A percentile compares a stretch with the other conserved stretches of the same genome.
These are phyloP conservation scores for Trametes cinnabarina DNA, from an alignment of 768 basidiomycete genomes.

Conservation along the genomic window DNA sequence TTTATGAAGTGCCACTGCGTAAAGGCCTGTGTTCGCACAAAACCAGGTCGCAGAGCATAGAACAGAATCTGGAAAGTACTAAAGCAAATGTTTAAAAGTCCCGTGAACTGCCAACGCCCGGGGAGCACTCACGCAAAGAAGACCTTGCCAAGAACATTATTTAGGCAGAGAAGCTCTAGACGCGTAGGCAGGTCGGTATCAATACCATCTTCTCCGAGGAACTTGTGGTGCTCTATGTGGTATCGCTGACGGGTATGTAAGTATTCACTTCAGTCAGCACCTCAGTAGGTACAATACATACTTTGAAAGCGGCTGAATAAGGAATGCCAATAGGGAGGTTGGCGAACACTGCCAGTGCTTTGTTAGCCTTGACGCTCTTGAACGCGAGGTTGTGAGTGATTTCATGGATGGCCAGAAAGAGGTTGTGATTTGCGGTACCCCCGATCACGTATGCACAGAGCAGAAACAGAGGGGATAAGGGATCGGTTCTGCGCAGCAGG, in stretches of 20 bases:
- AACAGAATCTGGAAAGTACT: constrained; percentile 98
- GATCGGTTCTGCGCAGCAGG: constrained; percentile 62
- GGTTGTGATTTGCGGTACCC: constrained; percentile 95
- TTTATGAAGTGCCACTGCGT: constrained; percentile 88
- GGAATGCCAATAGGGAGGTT: constrained; percentile 95
- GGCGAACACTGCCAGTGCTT: constrained; percentile 83
- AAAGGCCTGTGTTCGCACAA: constrained; percentile 79
- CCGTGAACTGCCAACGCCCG: too few species aligned
- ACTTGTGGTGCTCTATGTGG: constrained; percentile 96
- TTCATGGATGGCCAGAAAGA: constrained; percentile 97
- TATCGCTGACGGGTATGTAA: constrained; percentile 56
- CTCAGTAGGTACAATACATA: constrained; percentile 22
- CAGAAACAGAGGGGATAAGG: constrained; percentile 71
- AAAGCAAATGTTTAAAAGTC: too few species aligned
- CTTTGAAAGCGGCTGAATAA: constrained; percentile 95
- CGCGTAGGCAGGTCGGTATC: constrained; percentile 93
- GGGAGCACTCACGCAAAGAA: constrained; percentile 91
- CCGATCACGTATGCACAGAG: constrained; percentile 81
- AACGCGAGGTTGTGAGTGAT: constrained; percentile 98
- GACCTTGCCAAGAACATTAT: constrained; percentile 96
- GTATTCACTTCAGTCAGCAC: neutral
- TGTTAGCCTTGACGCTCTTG: constrained; percentile 76
- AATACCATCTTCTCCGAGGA: constrained; percentile 91
- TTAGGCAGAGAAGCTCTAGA: constrained; percentile 80
- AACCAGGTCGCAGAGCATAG: constrained; percentile 93